Base-by-base conservation (phyloP, 2,329 filamentous ascomycete genomes). In the Penicillium nordicum region DNA sequence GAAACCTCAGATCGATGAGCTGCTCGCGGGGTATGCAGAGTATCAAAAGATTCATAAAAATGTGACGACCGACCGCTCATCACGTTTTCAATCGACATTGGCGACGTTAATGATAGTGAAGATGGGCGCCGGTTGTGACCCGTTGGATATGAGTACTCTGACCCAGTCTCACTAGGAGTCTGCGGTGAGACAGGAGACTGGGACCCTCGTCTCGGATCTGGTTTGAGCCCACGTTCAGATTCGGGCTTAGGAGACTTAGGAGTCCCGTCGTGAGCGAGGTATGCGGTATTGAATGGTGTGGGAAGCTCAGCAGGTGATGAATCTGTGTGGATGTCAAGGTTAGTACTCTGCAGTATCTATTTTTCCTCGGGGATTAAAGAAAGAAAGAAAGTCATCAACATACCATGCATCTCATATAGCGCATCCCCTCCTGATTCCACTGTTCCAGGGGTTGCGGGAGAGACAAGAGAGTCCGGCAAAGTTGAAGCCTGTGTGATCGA, bases 401-500 rank as follows among this genome's bases (percentile, higher is more conserved):
- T 50, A 50, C 51, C 51, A 8, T 54, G 51, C 45, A 54, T 42
- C 27, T 54, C 51, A 30, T 54, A 54, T 27, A 54, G 12, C 16
- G 45, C 44, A 21, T 23, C 45, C n/a, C 51, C 51, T n/a, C 45
- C 51, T 4, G 51, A 49, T 30, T 54, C 51, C 5, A 54, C 51
- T 9, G 51, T 54, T 5, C 44, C 51, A 27, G 51, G 51, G 7
- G 51, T 54, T 10, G 16, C 32, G 1, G 51, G 51, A 6, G 51
- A 54, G 16, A 54, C 9, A 25, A 50, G 8, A 1, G 51, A 49
- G 11, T 54, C 51, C 29, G 37, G 37, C 23, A 54, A 12, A n/a
- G 36, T 54, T 16, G 51, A 50, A 36, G 37, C 27, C 29, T 49
- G 44, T 1, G 51, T 54, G 12, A 49, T 21, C 11, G 51, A 48